phyloP scores from a whole-genome alignment of 257 asterid species.

The Solanum medicagineum region DNA sequence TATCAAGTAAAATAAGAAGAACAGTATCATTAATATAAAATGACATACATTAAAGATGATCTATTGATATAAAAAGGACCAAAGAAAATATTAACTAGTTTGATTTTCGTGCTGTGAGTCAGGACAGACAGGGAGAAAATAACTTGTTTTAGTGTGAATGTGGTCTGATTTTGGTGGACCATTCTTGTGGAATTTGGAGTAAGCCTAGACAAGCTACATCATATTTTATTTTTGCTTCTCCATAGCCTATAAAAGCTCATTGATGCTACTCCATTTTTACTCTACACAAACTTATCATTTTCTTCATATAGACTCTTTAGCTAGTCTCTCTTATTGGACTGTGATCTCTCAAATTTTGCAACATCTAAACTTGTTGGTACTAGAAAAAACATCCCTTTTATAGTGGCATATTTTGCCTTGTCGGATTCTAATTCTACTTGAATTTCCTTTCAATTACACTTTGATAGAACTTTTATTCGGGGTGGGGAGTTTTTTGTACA shows the following conservation, averaged over 20 bases:
- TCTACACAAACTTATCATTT: slow-evolving; percentile 14
- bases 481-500: background rate
- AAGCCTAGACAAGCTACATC: slow-evolving; percentile 22
- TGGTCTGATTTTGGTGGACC: slow-evolving; percentile 13
- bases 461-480: background rate
- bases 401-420: background rate
- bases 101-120: background rate
- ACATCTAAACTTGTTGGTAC: background rate
- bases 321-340: background rate
- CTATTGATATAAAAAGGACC: no score
- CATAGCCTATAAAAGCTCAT: slow-evolving; percentile 19
- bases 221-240: slow-evolving; percentile 3
- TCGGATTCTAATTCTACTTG: background rate
- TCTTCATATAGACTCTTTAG: background rate
- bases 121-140: background rate
- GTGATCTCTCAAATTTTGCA: background rate
- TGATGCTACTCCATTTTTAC: slow-evolving; percentile 3
- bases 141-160: slow-evolving; percentile 23
- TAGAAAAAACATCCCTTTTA: background rate
- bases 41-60: no score
- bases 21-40: no score
- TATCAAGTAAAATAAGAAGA: no score
- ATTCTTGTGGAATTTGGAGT: slow-evolving; percentile 22
- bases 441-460: background rate
- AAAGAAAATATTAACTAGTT: background rate